A percentile compares a stretch with the other conserved stretches of the same genome.
Conservation (phyloP, 1,139 yeast species). For the Pichia sp. region DNA sequence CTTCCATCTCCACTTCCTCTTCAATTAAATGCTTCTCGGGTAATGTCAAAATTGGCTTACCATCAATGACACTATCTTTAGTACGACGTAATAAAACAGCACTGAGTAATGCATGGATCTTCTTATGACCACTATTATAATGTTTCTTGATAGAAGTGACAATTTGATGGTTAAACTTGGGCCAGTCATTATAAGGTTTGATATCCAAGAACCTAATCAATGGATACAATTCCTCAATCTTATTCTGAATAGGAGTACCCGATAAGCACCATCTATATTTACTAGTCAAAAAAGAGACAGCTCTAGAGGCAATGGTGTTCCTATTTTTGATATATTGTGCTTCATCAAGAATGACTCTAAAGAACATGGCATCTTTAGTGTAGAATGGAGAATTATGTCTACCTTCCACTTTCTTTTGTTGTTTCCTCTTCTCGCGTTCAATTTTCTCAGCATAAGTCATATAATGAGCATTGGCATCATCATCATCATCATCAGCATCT, state of each 20-base stretch:
- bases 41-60: slow-evolving; percentile 62
- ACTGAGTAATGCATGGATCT: slow-evolving; percentile 53
- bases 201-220: slow-evolving; percentile 65
- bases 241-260: slow-evolving; percentile 95
- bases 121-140: slow-evolving; percentile 27
- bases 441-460: slow-evolving; percentile 31
- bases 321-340: slow-evolving; percentile 86
- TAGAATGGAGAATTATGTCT: slow-evolving; percentile 56
- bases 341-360: slow-evolving; percentile 78
- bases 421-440: slow-evolving; percentile 1
- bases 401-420: slow-evolving; percentile 8
- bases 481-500: slow-evolving; percentile 29
- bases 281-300: slow-evolving; percentile 52
- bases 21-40: slow-evolving; percentile 56
- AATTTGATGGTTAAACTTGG: slow-evolving; percentile 52
- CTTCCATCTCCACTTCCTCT: slow-evolving; percentile 48
- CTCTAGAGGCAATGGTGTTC: slow-evolving; percentile 55
- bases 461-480: slow-evolving; percentile 39
- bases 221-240: slow-evolving; percentile 73
- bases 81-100: slow-evolving; percentile 78
- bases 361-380: slow-evolving; percentile 44
- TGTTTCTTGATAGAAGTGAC: slow-evolving; percentile 45
- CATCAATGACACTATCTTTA: slow-evolving; percentile 69
- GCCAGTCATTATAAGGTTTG: slow-evolving; percentile 57
- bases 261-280: slow-evolving; percentile 71